Evolutionary conservation across 495 filamentous ascomycete species (phyloP).

Genomic region (Evansstolkia leycettana): DNA sequence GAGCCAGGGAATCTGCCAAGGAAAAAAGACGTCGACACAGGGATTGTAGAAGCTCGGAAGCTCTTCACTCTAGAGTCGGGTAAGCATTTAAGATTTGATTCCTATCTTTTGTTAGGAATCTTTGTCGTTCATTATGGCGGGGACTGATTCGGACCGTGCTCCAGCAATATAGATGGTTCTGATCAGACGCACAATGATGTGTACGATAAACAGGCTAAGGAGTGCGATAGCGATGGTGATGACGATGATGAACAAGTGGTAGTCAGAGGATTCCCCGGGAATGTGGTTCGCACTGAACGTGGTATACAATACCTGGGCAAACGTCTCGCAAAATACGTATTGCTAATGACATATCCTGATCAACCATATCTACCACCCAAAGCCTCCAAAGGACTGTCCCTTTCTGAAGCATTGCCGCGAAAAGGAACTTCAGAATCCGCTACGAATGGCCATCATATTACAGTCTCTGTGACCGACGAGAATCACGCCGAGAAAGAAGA

Average conservation of each 20-base stretch:
- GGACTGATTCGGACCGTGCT: too few species aligned
- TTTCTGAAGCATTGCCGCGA: slow-evolving; percentile 18
- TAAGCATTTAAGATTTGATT: too few species aligned
- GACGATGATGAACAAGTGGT: slow-evolving; percentile 59
- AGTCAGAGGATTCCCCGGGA: slow-evolving; percentile 83
- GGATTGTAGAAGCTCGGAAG: too few species aligned
- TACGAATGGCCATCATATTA: slow-evolving; percentile 1
- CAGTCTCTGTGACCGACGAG: slow-evolving; percentile 2
- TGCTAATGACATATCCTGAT: slow-evolving; percentile 83
- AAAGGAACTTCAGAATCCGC: slow-evolving; percentile 10
- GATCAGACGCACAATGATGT: too few species aligned
- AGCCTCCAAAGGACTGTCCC: slow-evolving; percentile 34
- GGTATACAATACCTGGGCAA: slow-evolving; percentile 97
- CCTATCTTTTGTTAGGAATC: too few species aligned
- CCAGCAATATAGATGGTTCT: too few species aligned
- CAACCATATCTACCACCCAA: slow-evolving; percentile 69
- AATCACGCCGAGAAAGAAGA: slow-evolving; percentile 17
- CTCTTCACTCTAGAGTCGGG: background rate
- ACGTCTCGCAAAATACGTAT: slow-evolving; percentile 79
- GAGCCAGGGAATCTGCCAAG: slow-evolving; percentile 23
- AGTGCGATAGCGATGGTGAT: slow-evolving; percentile 25
- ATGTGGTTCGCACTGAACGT: slow-evolving; percentile 79
- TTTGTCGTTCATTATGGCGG: too few species aligned
- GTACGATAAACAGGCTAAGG: background rate
- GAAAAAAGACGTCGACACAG: too few species aligned